Evolutionary conservation across 2,329 filamentous ascomycete species (phyloP), one percentile per base, ranked within the genome.

Genomic region (Pyrenophora graminea): DNA sequence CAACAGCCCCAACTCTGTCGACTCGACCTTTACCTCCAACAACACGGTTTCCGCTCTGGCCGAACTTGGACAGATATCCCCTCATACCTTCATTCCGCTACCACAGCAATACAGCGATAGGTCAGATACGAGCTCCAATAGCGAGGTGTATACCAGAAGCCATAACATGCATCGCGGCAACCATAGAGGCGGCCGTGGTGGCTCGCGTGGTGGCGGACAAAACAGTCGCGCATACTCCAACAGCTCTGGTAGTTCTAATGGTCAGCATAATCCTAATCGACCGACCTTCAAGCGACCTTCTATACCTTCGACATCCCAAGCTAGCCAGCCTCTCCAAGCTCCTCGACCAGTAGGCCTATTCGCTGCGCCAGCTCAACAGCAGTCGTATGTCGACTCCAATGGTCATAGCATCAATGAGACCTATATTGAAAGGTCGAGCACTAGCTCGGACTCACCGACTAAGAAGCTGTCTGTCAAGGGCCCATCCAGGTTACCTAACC

Each of bases 381-480:
- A 47, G 3, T 53, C 56, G 1, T 49, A 45, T 2, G 58, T 55
- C 17, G 44, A 45, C 6, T 34, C 57, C 39, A 58, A 59, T 17
- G 53, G 56, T 6, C 33, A 57, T 18, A 48, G 31, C 1, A 61
- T 63, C 39, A 58, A 48, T 8, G 59, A 65, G 32, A 62, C 55
- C 8, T 61, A 55, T 21, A 61, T 33, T 3, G 30, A 40, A 21
- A 51, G 53, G 21, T 2, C 32, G 2, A 54, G 27, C 13, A 33
- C 30, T 1, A 19, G 5, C 8, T 10, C 34, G 2, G 46, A 3
- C 10, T 21, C 4, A 15, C 4, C 27, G 19, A 6, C 10, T 13
- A 10, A 13, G 9, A 38, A 9, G 8, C 12, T 15, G 19, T 1
- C 23, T 1, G 30, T 15, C 12, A 21, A 3, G 13, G 27, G 37